Evolutionary conservation across 768 basidiomycete species (phyloP), one percentile per base, ranked within the genome.

Genomic region (Harrya chromipes): DNA sequence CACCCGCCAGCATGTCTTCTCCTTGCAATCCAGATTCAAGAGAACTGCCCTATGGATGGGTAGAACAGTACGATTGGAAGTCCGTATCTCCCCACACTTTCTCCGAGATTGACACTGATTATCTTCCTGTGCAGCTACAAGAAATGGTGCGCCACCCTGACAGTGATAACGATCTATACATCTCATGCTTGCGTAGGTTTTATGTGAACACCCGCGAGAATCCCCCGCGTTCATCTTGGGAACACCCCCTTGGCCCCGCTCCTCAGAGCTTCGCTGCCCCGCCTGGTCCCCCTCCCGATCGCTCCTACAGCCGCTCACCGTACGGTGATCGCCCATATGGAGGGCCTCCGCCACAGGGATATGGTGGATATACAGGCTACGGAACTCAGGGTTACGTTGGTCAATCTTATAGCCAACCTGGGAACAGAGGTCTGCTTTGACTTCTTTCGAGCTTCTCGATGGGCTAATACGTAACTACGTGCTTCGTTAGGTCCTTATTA

Each of bases 141-240:
- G 54, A 66, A 81, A 53, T 90, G 87, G 87, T 88, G 53, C 42
- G 75, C 64, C 42, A 48, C 29, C 21, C 19, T 46, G 33, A 50
- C 12, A 13, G 20, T 23, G 37, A 35, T 11, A 10, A n/a, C 14
- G 5, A 19, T 33, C 33, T 36, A 9, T 41, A 6, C 29, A 54
- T 23, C 59, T 43, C 29, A 40, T 12, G 39, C 43, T 33, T 11
- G 13, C 31, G 14, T 53, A 90, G 88, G 87, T 90, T 80, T 73
- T 90, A 90, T 55, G 85, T 90, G 39, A 81, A 90, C 57, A 86
- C 84, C 0, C 65, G 59, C 21, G 75, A 78, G 39, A 68, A 74
- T 16, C 87, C 87, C 4, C 83, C 85, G 0, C 74, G 77, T 17
- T 80, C 84, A 33, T 78, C 75, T 13, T 90, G 88, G 88, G 73